Conservation (phyloP, 331 rosid species). For the Malus hybrid region DNA sequence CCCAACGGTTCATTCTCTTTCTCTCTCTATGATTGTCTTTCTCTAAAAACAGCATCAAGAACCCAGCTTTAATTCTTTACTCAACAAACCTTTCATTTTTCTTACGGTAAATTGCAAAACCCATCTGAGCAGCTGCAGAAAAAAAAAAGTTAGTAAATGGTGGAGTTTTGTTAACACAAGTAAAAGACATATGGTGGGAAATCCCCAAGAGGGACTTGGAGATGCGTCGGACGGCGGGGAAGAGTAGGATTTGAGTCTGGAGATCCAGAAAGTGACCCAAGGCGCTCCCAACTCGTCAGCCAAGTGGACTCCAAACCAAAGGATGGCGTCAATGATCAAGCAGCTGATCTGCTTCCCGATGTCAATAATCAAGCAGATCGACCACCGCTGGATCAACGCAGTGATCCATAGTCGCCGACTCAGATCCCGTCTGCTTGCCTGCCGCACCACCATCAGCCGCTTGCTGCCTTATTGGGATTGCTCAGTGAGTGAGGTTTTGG, state of each 20-base stretch:
- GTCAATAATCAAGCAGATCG: too few species aligned
- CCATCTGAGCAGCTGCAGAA: not conserved
- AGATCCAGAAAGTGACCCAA: too few species aligned
- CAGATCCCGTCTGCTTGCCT: too few species aligned
- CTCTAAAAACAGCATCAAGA: not conserved
- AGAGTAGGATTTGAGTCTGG: too few species aligned
- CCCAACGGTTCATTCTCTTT: too few species aligned
- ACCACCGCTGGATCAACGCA: too few species aligned
- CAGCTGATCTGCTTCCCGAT: too few species aligned
- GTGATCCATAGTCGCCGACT: too few species aligned
- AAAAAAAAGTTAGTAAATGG: not conserved
- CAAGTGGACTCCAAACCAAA: too few species aligned
- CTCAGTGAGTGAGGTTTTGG: slow-evolving; percentile 25
- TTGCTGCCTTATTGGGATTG: slow-evolving; percentile 6
- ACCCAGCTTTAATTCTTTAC: not conserved
- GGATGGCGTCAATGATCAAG: too few species aligned
- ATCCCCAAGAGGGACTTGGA: slow-evolving; percentile 59
- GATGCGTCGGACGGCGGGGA: slow-evolving; percentile 10
- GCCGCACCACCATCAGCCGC: too few species aligned
- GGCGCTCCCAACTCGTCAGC: too few species aligned
- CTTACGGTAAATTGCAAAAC: not conserved
- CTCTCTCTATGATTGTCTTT: not conserved
- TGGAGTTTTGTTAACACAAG: not conserved
- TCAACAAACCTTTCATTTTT: not conserved
- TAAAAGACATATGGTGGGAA: slow-evolving; percentile 48